A percentile compares a stretch with the other conserved stretches of the same genome.
Evolutionary conservation across 208 protist species (phyloP).

Genomic region (Herpetomonas samuelpessoai): DNA sequence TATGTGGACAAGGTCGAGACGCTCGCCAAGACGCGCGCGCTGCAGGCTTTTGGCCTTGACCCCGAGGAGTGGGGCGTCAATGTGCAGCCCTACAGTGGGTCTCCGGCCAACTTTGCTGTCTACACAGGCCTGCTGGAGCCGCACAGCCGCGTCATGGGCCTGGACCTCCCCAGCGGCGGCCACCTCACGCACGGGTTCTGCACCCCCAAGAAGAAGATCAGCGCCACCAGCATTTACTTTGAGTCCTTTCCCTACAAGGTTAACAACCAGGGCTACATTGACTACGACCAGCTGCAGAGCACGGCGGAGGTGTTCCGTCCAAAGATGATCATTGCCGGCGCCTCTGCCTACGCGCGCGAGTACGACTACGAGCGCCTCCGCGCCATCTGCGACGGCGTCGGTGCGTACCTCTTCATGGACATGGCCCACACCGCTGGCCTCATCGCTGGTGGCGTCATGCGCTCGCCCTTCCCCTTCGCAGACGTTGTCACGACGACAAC

Average conservation of each 20-base stretch:
- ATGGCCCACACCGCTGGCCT: constrained; percentile 98
- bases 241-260: constrained; percentile 97
- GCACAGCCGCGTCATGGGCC: constrained; percentile 98
- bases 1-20: constrained; percentile 97
- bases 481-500: constrained; percentile 99
- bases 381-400: constrained; percentile 81
- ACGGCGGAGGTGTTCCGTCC: constrained; percentile 93
- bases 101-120: constrained; percentile 97
- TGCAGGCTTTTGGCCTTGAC: constrained; percentile 94
- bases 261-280: constrained; percentile 91
- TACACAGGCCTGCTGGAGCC: constrained; percentile 96
- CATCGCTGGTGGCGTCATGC: constrained; percentile 83
- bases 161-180: constrained; percentile 88
- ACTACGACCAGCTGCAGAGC: constrained; percentile 95
- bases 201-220: constrained; percentile 96
- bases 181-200: constrained; percentile 99
- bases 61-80: constrained; percentile 98
- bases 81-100: constrained; percentile 99
- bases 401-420: constrained; percentile 95
- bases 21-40: constrained; percentile 90
- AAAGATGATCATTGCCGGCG: constrained; percentile 95
- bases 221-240: constrained; percentile 97
- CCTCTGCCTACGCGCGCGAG: constrained; percentile 97
- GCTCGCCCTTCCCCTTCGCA: constrained; percentile 94
- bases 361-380: constrained; percentile 95